Base-by-base conservation (phyloP, 2,329 filamentous ascomycete species). In the Aspergillus oerlinghausenensis region DNA sequence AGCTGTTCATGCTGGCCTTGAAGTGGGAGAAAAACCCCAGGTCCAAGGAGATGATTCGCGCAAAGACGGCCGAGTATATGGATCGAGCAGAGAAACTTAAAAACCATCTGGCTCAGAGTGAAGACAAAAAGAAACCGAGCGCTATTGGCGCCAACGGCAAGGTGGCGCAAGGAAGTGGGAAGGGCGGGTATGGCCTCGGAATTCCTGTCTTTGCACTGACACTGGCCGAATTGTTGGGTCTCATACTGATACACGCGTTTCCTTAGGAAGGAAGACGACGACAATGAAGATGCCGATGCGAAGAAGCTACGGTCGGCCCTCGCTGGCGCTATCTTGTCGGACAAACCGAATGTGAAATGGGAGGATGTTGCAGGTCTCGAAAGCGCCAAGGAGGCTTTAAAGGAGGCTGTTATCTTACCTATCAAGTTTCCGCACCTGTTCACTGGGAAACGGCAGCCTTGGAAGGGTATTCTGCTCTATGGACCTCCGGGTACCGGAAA, bases 11-110 rank as follows among this genome's bases (percentile, higher is more conserved):
- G 89, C 89, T 97, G 60, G 94, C 94, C 35, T 83, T 99, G 59
- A 99, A 99, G 82, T 99, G 93, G 93, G 94, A 99, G 80, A 99
- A 97, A 84, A 97, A 97, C 79, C 87, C 89, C 62, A 93, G 92
- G 67, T 92, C 91, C 62, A 97, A 97, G 81, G 92, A 95, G 72
- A 96, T 96, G 84, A 97, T 99, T 75, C 88, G 94, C 66, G 86
- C 89, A 67, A 97, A 97, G 80, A 92, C 92, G 21, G 89, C 83
- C 67, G 93, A 97, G 73, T 99, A 99, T 81, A 96, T 99, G 88
- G 93, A 97, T 77, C 90, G 94, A 61, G 94, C 94, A 62, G 94
- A 99, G 80, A 97, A 97, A 80, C 85, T 99, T 63, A 99, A 99
- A 77, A 86, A 88, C 55, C 94, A 97, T 72, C 80, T 99, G 43